These are phyloP conservation scores for Leishmania gerbilli DNA, from an alignment of 208 protist genomes.

Conservation along the genomic window DNA sequence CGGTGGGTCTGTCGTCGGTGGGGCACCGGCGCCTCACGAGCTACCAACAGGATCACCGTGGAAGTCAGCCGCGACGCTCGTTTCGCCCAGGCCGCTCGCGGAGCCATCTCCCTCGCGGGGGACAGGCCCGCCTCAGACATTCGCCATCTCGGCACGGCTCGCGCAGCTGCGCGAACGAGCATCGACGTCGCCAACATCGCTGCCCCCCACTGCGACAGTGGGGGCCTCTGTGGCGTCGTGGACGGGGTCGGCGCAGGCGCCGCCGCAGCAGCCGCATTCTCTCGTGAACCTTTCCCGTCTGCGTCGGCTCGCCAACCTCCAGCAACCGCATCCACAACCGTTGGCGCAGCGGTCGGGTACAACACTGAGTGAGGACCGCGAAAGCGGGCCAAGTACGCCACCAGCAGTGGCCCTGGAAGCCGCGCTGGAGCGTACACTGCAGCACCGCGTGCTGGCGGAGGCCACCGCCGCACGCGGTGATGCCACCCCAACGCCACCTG, in stretches of 20 bases:
- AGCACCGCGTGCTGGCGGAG: not conserved
- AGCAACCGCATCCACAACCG: not conserved
- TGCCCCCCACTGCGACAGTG: not conserved
- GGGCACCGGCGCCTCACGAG: not conserved
- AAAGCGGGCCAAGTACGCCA: not conserved
- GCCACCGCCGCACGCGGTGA: not conserved
- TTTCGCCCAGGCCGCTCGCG: not conserved
- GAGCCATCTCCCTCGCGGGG: not conserved
- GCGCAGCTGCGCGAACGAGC: conserved; percentile 16
- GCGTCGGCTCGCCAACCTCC: not conserved
- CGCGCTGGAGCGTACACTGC: not conserved
- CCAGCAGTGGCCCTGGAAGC: not conserved
- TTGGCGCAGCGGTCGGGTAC: not conserved
- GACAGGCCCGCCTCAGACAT: not conserved
- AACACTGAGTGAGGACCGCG: no score
- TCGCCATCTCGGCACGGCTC: not conserved
- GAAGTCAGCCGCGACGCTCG: not conserved
- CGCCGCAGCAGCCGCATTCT: not conserved
- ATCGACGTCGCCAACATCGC: not conserved
- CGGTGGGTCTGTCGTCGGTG: not conserved
- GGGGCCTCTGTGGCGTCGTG: not conserved
- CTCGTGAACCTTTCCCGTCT: not conserved
- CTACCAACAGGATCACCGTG: not conserved
- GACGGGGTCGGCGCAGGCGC: not conserved
- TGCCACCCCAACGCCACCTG: conserved; percentile 1